A percentile compares a stretch with the other conserved stretches of the same genome.
phyloP scores from a whole-genome alignment of 2,329 filamentous ascomycete species.

The Phyllosticta capitalensis region DNA sequence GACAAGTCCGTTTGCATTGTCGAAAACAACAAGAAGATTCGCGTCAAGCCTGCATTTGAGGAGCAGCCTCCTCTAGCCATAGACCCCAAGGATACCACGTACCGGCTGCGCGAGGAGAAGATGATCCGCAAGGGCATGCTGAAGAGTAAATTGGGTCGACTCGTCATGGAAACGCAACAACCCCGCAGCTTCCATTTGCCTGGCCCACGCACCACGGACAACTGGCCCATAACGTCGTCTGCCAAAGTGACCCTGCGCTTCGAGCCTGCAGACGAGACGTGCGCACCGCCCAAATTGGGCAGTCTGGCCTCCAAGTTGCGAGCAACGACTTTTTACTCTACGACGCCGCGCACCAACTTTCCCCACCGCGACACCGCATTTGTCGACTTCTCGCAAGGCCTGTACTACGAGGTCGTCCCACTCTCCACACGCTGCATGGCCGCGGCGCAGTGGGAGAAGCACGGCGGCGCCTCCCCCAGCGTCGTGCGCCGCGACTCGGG shows the following conservation, averaged over 20 bases:
- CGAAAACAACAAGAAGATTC: constrained; percentile 45
- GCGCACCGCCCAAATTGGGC: constrained; percentile 44
- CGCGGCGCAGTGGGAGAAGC: constrained; percentile 48
- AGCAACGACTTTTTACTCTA: constrained; percentile 48
- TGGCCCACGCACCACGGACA: constrained; percentile 27
- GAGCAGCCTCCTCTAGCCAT: constrained; percentile 51
- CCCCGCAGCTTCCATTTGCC: constrained; percentile 47
- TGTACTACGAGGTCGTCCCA: constrained; percentile 43
- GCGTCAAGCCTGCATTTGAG: constrained; percentile 48
- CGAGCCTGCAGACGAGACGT: constrained; percentile 43
- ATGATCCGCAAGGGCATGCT: constrained; percentile 51
- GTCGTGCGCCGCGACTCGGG: constrained; percentile 31
- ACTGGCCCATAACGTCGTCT: constrained; percentile 42
- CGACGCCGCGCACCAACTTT: constrained; percentile 40
- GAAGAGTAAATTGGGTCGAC: constrained; percentile 47
- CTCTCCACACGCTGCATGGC: constrained; percentile 48
- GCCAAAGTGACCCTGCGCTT: constrained; percentile 51
- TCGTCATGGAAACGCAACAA: constrained; percentile 49
- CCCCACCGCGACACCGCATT: constrained; percentile 36
- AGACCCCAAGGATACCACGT: constrained; percentile 38
- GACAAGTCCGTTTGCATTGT: constrained; percentile 35
- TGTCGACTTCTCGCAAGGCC: constrained; percentile 40
- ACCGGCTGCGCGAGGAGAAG: constrained; percentile 49
- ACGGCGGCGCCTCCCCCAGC: constrained; percentile 21
- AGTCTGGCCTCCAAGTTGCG: constrained; percentile 46